Base-by-base conservation (phyloP, 352 stramenopile genomes). In the Phytophthora sansomeana region DNA sequence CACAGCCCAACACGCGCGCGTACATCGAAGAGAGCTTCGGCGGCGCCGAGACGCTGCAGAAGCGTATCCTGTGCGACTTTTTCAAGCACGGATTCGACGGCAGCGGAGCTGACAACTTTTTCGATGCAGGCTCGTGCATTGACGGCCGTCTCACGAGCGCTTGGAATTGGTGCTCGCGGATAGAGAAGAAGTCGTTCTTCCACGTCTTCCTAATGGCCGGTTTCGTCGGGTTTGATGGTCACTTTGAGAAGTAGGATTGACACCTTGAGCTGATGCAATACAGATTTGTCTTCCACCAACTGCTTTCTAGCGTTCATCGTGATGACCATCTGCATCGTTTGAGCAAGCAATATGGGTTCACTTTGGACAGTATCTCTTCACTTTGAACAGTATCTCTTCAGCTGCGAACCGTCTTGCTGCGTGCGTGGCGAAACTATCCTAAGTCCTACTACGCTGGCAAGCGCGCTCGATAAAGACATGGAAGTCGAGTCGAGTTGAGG, bases 41-140 rank as follows among this genome's bases (percentile, higher is more conserved):
- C 8, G 78, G 78, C 5, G 53, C 81, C 10, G 58, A 90, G 17
- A 70, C 73, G n/a, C 65, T 97, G 24, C 86, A 94, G 66, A 86
- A 95, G 68, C 58, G 67, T 16, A 92, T 98, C 32, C 72, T 98
- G 29, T 74, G 64, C 26, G 93, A 98, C 60, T 98, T 97, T 69
- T 98, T 98, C 83, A 97, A 97, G 74, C 87, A 97, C 71, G 93
- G 81, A 3, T 98, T 98, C 65, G 93, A 98, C 69, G 93, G 93
- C 21, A 95, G 88, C 59, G 93, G 92, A 24, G 92, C 95, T 38
- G 92, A 98, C 72, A 92, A 91, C 57, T 91, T 92, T 36, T 92
- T 89, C 33, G 82, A 91, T 19, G 82, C 80, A 19, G 86, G 86
- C 13, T 91, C 80, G 13, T 98, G 92, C 71, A 98, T 98, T 63